Base-by-base conservation (phyloP, 768 basidiomycete species). In the Auricularia auricula-judae region DNA sequence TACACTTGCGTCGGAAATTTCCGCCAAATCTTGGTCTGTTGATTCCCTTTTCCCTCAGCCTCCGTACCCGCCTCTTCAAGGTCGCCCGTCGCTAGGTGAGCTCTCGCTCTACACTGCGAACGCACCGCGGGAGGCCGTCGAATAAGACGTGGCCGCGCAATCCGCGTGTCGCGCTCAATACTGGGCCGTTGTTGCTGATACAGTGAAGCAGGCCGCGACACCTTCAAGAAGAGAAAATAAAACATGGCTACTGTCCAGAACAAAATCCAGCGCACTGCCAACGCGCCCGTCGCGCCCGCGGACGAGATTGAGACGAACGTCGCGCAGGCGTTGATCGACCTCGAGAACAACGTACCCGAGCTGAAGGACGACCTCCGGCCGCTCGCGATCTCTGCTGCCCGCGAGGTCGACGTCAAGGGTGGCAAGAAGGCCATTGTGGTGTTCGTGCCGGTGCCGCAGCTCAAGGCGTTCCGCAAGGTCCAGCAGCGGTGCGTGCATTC, bases 381-480 rank as follows among this genome's bases (percentile, higher is more conserved):
- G 66, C 86, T 99, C 70, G 94, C 98, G 75, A 98, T 99, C 79
- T 96, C 93, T 70, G 92, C 95, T 68, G 97, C 97, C 69, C 94
- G 94, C 73, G 97, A 99, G 80, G 91, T 99, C 70, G 97, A 99
- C 75, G 95, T 98, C 71, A 92, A 94, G 72, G 97, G 96, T 68
- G 97, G 97, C 74, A 98, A 97, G 83, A 99, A 98, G 83, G 97
- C 97, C 62, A 95, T 99, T 72, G 93, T 99, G 68, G 81, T 99
- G 76, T 99, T 99, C 74, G 95, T 98, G 59, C 97, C 97, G 65
- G 89, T 96, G 61, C 94, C 96, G 69, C 93, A 95, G 79, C 76
- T 96, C 78, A 98, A 98, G 82, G 96, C 95, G 16, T 99, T 95
- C 89, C 93, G 89, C 81, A 98, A 96, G 80, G 83, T 98, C 71